phyloP scores from a whole-genome alignment of 2,329 filamentous ascomycete species.

The Epichloe glyceriae region DNA sequence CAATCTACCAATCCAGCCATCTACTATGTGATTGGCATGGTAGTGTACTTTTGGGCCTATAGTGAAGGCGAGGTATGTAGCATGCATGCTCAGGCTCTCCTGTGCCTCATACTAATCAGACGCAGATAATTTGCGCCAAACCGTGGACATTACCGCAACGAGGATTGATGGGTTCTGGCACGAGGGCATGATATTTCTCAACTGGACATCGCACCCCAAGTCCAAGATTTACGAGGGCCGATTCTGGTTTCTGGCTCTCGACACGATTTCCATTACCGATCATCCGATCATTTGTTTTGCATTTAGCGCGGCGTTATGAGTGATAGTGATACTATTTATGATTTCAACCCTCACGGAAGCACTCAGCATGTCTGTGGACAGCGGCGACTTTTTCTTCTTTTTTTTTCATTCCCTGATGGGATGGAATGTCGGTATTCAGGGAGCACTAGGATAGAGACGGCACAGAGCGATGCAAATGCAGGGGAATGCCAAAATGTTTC shows the following conservation, averaged over 20 bases:
- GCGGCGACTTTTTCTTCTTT: not conserved
- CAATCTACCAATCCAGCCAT: conserved; percentile 85
- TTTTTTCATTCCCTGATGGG: no score
- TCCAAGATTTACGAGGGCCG: not conserved
- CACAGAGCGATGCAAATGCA: not conserved
- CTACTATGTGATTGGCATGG: conserved; percentile 79
- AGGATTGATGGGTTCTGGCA: conserved; percentile 18
- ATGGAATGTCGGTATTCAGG: no score
- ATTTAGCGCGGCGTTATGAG: conserved; percentile 6
- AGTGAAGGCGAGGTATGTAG: conserved; percentile 83
- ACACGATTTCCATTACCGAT: not conserved
- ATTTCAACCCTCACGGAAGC: not conserved
- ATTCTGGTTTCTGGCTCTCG: not conserved
- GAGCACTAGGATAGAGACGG: not conserved
- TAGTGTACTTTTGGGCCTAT: conserved; percentile 92
- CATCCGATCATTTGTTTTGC: not conserved
- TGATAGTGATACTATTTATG: conserved; percentile 1
- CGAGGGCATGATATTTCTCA: conserved; percentile 1
- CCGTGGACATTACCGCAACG: conserved; percentile 58
- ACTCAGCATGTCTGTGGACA: no score
- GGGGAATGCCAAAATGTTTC: not conserved
- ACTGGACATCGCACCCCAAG: not conserved
- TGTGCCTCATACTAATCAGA: conserved; percentile 7
- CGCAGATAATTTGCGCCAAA: conserved; percentile 51
- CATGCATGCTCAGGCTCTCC: not conserved